Conservation (phyloP, 2,329 filamentous ascomycete genomes). For the Torrubiella hemipterigena region DNA sequence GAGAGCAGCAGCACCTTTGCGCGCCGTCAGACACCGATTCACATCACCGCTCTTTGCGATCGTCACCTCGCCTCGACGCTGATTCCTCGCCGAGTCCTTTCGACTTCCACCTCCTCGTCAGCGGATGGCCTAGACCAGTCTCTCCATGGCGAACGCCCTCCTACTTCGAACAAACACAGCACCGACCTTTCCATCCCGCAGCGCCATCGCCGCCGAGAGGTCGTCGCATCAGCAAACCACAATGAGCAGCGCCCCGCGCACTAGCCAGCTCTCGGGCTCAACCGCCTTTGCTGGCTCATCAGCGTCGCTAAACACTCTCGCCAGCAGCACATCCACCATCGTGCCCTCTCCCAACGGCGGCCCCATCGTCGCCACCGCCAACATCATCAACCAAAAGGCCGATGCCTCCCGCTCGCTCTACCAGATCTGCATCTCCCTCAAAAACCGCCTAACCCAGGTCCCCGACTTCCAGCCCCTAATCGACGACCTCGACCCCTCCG, state of each 20-base stretch:
- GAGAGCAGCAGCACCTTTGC: too few species aligned
- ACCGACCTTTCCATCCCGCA: constrained; percentile 38
- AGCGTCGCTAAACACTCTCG: constrained; percentile 38
- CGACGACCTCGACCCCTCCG: constrained; percentile 55
- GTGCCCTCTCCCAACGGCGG: constrained; percentile 35
- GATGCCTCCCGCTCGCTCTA: constrained; percentile 87
- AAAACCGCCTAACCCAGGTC: constrained; percentile 69
- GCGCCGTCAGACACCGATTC: too few species aligned
- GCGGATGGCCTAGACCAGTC: constrained; percentile 30
- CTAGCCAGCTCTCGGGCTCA: constrained; percentile 51
- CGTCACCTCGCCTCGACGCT: too few species aligned
- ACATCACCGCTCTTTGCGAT: too few species aligned
- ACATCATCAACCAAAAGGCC: constrained; percentile 95
- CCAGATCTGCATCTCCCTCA: constrained; percentile 83
- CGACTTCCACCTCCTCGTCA: too few species aligned
- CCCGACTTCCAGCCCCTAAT: constrained; percentile 71
- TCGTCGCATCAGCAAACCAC: constrained; percentile 29
- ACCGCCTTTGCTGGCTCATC: constrained; percentile 42
- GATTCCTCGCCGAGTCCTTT: too few species aligned
- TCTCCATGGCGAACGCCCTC: constrained; percentile 50
- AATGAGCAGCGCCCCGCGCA: constrained; percentile 42
- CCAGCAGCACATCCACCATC: constrained; percentile 29
- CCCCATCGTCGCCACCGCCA: constrained; percentile 65
- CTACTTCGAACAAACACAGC: constrained; percentile 47
- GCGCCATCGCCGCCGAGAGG: constrained; percentile 31